Conservation (phyloP, 129 eudicot species). For the Centrapalus pauciflorus region DNA sequence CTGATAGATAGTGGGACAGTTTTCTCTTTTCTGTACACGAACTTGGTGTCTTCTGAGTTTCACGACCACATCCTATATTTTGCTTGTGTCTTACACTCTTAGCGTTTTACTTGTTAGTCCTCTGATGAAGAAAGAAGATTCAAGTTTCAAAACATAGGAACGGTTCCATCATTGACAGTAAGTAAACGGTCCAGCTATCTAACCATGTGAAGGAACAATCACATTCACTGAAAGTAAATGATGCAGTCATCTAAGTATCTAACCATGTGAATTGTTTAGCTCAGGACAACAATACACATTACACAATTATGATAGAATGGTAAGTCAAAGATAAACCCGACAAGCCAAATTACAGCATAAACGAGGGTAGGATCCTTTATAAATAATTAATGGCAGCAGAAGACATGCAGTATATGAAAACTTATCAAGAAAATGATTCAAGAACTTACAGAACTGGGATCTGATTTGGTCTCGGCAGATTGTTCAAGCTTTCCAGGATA, state of each 20-base stretch:
- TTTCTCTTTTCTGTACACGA: background rate
- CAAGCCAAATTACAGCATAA: conserved; percentile 4
- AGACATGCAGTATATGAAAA: background rate
- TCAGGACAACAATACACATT: background rate
- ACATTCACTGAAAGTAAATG: background rate
- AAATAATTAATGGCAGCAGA: conserved; percentile 8
- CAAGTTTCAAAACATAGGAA: background rate
- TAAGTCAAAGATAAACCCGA: background rate
- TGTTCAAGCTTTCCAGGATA: conserved; percentile 92
- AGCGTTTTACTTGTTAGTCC: background rate
- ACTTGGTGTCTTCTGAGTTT: background rate
- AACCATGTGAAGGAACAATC: background rate
- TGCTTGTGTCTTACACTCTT: background rate
- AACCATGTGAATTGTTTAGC: background rate
- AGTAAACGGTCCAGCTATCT: background rate
- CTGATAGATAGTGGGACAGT: background rate
- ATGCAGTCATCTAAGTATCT: background rate
- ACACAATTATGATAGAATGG: conserved; percentile 13
- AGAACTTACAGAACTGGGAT: conserved; percentile 56
- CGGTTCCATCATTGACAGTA: background rate
- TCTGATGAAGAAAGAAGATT: background rate
- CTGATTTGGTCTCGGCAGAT: conserved; percentile 49
- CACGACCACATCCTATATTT: background rate
- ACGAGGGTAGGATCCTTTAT: background rate
- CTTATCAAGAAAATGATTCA: background rate